Evolutionary conservation across 2,329 filamentous ascomycete species (phyloP), one percentile per base, ranked within the genome.

Genomic region (Ambrosiella cleistominuta): DNA sequence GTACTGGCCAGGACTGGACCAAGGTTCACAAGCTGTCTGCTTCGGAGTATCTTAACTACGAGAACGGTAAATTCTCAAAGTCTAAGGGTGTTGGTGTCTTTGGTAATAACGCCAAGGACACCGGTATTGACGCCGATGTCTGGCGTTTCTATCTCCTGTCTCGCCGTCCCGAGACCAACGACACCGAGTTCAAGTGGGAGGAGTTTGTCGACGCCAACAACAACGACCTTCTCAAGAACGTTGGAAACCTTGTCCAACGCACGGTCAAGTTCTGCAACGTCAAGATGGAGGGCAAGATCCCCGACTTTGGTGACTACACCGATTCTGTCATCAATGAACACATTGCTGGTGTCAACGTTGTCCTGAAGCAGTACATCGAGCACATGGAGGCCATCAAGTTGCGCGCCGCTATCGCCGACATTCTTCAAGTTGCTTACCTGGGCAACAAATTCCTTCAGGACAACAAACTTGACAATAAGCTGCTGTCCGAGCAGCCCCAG

Each of bases 141-240:
- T 96, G 89, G 88, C 78, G 90, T 63, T 95, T 91, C 71, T 95
- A 93, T 72, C 79, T 96, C 19, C 76, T 95, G 42, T 85, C 88
- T 50, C 84, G 86, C 68, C 81, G 90, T 59, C 90, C 90, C 0
- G 90, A 96, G 70, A 85, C 83, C 9, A 80, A 85, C 56, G 90
- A 96, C 67, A 85, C 88, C 0, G 86, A 95, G 66, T 95, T 95
- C 68, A 85, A 91, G 68, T 95, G 89, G 89, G 80, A 75, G 60
- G 78, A 83, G 51, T 94, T 95, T 70, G 85, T 93, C 62, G 78
- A 82, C 40, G 77, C 80, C 64, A 95, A 95, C 76, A 95, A 96
- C 74, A 89, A 85, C 66, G 87, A 93, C 67, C 78, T 96, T n/a
- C 70, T 86, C 54, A 83, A 83, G 68, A 86, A 85, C 69, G 74